A percentile compares a stretch with the other conserved stretches of the same genome.
These are phyloP conservation scores for Pyrrhoderma noxium DNA, from an alignment of 1,284 basidiomycete species.

Conservation along the genomic window DNA sequence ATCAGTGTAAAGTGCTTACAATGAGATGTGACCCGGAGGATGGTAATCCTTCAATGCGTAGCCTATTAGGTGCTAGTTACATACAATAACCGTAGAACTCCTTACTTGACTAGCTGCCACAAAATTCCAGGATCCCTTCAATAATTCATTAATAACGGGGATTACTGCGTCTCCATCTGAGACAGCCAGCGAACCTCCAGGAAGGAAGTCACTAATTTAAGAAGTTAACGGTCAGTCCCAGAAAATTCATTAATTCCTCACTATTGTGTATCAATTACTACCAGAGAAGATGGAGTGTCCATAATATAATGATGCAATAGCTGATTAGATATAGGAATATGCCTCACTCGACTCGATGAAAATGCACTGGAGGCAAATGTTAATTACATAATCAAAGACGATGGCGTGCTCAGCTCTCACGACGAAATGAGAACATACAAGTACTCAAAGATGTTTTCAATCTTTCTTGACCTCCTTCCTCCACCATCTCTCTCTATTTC, in stretches of 20 bases:
- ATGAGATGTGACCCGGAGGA: conserved; percentile 18
- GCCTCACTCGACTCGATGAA: too few species aligned
- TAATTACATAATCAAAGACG: too few species aligned
- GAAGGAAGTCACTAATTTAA: conserved; percentile 18
- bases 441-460: too few species aligned
- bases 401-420: too few species aligned
- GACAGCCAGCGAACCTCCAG: conserved; percentile 18
- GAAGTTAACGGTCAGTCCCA: neutral
- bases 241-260: neutral
- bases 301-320: neutral
- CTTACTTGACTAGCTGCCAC: conserved; percentile 19
- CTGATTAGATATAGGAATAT: too few species aligned
- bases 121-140: conserved; percentile 15
- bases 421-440: too few species aligned
- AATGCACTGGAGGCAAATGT: too few species aligned
- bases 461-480: too few species aligned
- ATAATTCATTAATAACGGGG: conserved; percentile 12
- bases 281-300: conserved; percentile 4
- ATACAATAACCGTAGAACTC: neutral
- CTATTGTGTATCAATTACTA: conserved; percentile 18
- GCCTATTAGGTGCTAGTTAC: neutral
- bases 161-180: conserved; percentile 16
- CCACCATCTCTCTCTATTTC: too few species aligned
- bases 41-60: conserved; percentile 19
- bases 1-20: conserved; percentile 14